Base-by-base conservation (phyloP, 1,284 basidiomycete genomes). In the Cutaneotrichosporon sp. region DNA sequence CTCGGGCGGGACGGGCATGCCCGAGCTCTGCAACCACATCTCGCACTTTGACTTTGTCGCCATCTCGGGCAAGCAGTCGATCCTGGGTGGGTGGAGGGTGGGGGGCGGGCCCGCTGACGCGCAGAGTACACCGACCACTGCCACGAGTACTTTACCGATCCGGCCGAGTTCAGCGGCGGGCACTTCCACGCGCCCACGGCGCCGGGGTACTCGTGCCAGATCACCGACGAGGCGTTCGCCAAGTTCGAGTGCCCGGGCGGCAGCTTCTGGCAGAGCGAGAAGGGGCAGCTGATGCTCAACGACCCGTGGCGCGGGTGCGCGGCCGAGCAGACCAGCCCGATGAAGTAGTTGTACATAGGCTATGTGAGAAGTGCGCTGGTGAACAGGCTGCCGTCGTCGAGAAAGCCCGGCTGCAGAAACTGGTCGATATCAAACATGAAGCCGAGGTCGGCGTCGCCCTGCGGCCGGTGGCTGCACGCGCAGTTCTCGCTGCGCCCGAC, bases 21-120 rank as follows among this genome's bases (percentile, higher is more conserved):
- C 64, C 6, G 67, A 70, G 59, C 60, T 70, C 16, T 70, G 58
- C 54, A 65, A 64, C 53, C 67, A 70, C 53, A 62, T 72, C 46
- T 69, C 91, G 84, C 70, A 82, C 71, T 92, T 95, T 73, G 93
- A 95, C 80, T 95, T 93, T 76, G 90, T 95, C 68, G 87, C 87
- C 63, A 82, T 95, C 59, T 93, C 92, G 2, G 93, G 91, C 5
- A 86, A 87, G 46, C 92, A 68, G 62, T 62, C 61, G 20, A 69
- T 70, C 33, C 57, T 69, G 14, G 31, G 60, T 57, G n/a, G 38
- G 53, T 56, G 20, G 9, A n/a, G n/a, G 18, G n/a, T 13, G 5
- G 4, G 2, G 16, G 53, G 11, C 31, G 16, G 53, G 11, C 31
- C 31, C 6, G 31, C 31, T 33, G 31, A 33, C 31, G 31, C 7